Conservation (phyloP, 2,329 filamentous ascomycete genomes). For the Aureobasidium sp. region DNA sequence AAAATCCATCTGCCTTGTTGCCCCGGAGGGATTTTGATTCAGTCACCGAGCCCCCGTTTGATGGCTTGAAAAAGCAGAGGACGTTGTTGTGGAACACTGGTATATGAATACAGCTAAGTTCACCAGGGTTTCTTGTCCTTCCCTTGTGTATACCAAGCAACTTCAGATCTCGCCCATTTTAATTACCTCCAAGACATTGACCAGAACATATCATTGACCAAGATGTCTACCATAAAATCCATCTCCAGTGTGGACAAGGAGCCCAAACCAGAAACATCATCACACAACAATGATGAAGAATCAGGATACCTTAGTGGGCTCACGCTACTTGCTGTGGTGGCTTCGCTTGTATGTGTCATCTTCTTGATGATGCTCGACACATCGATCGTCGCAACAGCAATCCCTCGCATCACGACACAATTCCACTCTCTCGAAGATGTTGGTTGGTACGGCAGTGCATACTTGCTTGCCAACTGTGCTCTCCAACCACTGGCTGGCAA, state of each 20-base stretch:
- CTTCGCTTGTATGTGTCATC: slow-evolving; percentile 17
- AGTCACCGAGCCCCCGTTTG: background rate
- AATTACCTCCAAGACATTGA: background rate
- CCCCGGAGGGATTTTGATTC: slow-evolving; percentile 2
- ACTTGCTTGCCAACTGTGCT: slow-evolving; percentile 38
- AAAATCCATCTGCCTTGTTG: slow-evolving; percentile 7
- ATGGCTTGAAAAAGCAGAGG: background rate
- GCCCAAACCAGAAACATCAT: background rate
- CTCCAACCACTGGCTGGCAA: slow-evolving; percentile 44
- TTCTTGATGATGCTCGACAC: slow-evolving; percentile 29
- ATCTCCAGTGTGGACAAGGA: background rate
- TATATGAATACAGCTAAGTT: background rate
- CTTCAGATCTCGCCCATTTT: background rate
- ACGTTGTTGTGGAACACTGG: background rate
- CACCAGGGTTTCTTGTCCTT: background rate
- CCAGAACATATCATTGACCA: background rate
- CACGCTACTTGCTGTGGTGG: slow-evolving; percentile 26
- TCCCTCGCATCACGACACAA: slow-evolving; percentile 36
- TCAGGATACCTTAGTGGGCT: slow-evolving; percentile 31
- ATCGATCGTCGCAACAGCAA: slow-evolving; percentile 34
- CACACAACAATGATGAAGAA: slow-evolving; percentile 27
- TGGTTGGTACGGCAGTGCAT: slow-evolving; percentile 36
- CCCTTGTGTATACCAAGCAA: background rate
- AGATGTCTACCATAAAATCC: background rate
- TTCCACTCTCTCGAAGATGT: slow-evolving; percentile 36